A percentile compares a stretch with the other conserved stretches of the same genome.
Evolutionary conservation across 768 basidiomycete species (phyloP).

Genomic region (Brasilioporus rufonigricans): DNA sequence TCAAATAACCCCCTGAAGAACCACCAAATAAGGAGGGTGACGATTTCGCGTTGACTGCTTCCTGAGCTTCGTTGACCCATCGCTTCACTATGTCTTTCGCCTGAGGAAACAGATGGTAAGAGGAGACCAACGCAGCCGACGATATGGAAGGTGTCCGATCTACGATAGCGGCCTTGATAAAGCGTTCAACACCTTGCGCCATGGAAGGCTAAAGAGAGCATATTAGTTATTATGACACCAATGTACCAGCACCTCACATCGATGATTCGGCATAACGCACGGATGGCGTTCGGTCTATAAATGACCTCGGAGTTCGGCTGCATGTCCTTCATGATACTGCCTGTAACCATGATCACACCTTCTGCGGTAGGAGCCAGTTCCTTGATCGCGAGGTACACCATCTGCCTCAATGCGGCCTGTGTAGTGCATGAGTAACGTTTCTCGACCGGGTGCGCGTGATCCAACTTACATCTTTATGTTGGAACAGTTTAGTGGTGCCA

Average conservation of each 20-base stretch:
- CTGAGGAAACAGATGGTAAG: conserved; percentile 92
- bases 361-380: conserved; percentile 94
- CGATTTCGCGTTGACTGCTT: conserved; percentile 89
- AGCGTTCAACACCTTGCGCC: conserved; percentile 97
- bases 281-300: conserved; percentile 96
- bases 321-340: conserved; percentile 99
- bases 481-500: conserved; percentile 97
- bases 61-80: conserved; percentile 99
- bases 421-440: conserved; percentile 7
- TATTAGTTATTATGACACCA: conserved; percentile 35
- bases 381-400: conserved; percentile 98
- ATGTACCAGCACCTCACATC: conserved; percentile 62
- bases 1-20: conserved; percentile 61
- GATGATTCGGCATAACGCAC: conserved; percentile 93
- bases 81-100: conserved; percentile 96
- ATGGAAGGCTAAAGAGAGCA: conserved; percentile 78
- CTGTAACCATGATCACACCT: conserved; percentile 99
- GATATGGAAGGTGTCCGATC: conserved; percentile 95
- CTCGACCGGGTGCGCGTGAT: background rate
- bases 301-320: conserved; percentile 98
- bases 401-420: conserved; percentile 92
- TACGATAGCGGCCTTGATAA: conserved; percentile 99
- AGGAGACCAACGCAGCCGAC: conserved; percentile 93
- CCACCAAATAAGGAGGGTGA: conserved; percentile 65
- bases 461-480: conserved; percentile 93